A percentile compares a stretch with the other conserved stretches of the same genome.
These are phyloP conservation scores for Lasiodiplodia gonubiensis DNA, from an alignment of 2,329 filamentous ascomycete genomes.

Conservation along the genomic window DNA sequence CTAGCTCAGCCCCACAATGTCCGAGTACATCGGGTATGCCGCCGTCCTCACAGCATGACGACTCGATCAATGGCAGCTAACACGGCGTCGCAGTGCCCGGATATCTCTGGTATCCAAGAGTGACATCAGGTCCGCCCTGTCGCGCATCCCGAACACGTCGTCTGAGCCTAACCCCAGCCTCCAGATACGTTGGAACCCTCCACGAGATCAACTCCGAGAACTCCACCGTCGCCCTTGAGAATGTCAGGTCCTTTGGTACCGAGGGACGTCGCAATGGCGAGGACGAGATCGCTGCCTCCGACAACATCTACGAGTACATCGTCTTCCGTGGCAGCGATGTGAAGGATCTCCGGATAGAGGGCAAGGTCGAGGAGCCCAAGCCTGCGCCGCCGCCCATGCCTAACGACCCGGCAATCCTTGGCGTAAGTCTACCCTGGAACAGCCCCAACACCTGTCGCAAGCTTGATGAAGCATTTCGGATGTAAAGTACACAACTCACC, in stretches of 20 bases:
- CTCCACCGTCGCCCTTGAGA: constrained; percentile 94
- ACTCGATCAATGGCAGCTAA: constrained; percentile 44
- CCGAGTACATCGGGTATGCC: constrained; percentile 66
- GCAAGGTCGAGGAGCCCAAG: constrained; percentile 73
- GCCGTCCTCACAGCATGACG: constrained; percentile 34
- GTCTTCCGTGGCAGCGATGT: constrained; percentile 98
- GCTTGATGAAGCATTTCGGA: constrained; percentile 96
- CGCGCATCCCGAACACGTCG: not conserved
- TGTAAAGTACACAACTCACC: constrained; percentile 84
- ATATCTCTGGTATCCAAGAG: constrained; percentile 98
- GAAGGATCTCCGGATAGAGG: constrained; percentile 94
- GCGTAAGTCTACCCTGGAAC: constrained; percentile 71
- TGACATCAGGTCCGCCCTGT: constrained; percentile 80
- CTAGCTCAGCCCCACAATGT: constrained; percentile 52
- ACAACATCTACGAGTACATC: constrained; percentile 96
- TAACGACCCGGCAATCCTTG: constrained; percentile 94
- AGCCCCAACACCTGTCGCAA: not conserved
- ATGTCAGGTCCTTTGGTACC: constrained; percentile 92
- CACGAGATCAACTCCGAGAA: constrained; percentile 98
- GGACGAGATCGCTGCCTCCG: constrained; percentile 82
- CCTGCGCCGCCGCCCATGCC: constrained; percentile 79
- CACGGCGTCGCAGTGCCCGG: constrained; percentile 68
- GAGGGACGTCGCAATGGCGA: constrained; percentile 83
- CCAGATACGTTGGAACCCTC: constrained; percentile 90
- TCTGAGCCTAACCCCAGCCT: constrained; percentile 27